Conservation (phyloP, 2,329 filamentous ascomycete genomes). For the Lasiodiplodia hormozganensis region DNA sequence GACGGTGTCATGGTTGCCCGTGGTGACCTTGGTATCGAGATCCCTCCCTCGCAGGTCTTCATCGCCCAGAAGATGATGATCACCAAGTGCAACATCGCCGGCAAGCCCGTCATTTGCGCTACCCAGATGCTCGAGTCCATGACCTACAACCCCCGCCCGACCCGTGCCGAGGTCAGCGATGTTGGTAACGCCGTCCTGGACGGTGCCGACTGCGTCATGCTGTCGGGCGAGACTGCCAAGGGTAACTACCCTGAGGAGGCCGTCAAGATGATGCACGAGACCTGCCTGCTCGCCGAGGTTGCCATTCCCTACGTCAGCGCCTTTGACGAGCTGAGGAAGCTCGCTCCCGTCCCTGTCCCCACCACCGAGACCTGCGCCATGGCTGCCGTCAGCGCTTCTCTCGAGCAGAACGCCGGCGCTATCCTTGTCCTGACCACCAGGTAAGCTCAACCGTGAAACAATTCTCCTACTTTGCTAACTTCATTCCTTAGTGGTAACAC, state of each 20-base stretch:
- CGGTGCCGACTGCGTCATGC: conserved; percentile 98
- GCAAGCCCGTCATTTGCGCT: conserved; percentile 98
- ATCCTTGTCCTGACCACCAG: conserved; percentile 96
- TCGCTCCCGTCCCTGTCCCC: conserved; percentile 82
- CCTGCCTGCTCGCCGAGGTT: conserved; percentile 94
- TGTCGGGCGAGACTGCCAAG: conserved; percentile 99
- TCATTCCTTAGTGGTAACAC: conserved; percentile 73
- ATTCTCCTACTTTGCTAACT: conserved; percentile 34
- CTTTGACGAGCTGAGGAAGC: conserved; percentile 90
- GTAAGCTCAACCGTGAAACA: conserved; percentile 48
- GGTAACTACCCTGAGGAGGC: conserved; percentile 91
- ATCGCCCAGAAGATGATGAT: conserved; percentile 99
- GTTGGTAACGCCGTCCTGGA: conserved; percentile 98
- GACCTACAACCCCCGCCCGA: conserved; percentile 99
- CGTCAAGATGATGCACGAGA: conserved; percentile 97
- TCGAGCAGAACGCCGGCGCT: conserved; percentile 94
- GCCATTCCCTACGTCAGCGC: conserved; percentile 96
- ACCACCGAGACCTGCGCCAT: conserved; percentile 95
- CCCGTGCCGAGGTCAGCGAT: conserved; percentile 97
- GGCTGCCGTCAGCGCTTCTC: conserved; percentile 92
- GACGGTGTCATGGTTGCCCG: conserved; percentile 99
- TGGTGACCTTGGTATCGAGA: conserved; percentile 98
- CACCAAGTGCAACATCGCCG: conserved; percentile 99
- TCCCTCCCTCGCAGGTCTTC: conserved; percentile 97
- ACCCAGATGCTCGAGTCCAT: conserved; percentile 99